Evolutionary conservation across 148 eudicot species (phyloP), one percentile per base, ranked within the genome.

Genomic region (Dysphania ambrosioides): DNA sequence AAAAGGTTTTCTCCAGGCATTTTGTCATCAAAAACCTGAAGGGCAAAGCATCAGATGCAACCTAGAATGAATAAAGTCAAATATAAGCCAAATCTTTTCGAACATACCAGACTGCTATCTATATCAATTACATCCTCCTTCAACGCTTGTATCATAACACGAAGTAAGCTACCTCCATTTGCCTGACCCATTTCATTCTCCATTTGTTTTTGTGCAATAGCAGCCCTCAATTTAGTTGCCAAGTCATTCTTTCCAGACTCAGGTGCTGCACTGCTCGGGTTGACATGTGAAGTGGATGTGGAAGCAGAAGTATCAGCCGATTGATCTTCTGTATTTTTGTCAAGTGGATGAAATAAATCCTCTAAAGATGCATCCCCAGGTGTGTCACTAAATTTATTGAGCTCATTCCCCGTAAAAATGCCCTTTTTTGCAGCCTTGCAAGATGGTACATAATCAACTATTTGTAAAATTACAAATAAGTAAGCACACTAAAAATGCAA

Each of bases 361-460:
- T 95, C 98, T 85, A 92, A 83, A 56, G 88, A 95, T 76, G 98
- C 96, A 87, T 95, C 98, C 32, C 90, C 92, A 32, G 96, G 98
- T 42, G 92, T 83, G 79, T 95, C 98, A 84, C 97, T 92, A 77
- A 95, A 95, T 83, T 84, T 90, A 83, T 88, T 89, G 13, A 95
- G 86, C 81, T 89, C 97, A 71, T 88, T 87, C 68, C 77, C 91
- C 31, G 76, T 82, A 35, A 83, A 75, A 47, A 80, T 47, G 35
- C 75, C 68, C 67, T 85, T 79, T 81, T 90, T 90, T 9, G 79
- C 83, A 77, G 62, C 88, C 97, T 91, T 76, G 69, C 79, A 75
- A 72, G 68, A 76, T 40, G 29, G 51, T 35, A 27, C 60, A 80
- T 61, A 35, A 61, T 80, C 57, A 80, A 62, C 51, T 24, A 32